Base-by-base conservation (phyloP, 495 filamentous ascomycete species). In the Polyplosphaeria fusca region DNA sequence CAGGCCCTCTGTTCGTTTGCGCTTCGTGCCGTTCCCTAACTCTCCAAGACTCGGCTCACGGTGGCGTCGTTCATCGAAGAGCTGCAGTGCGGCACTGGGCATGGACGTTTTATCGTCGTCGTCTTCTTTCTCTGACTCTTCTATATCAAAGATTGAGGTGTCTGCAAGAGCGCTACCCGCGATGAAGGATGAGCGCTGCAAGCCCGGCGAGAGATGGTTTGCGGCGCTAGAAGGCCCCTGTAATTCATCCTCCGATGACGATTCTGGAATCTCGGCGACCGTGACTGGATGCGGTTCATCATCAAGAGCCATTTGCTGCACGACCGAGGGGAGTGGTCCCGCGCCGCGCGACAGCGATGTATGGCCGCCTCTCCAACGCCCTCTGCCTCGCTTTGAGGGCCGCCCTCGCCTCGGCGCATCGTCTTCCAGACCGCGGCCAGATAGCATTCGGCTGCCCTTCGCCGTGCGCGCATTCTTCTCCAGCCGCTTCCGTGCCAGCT, bases 181-280 rank as follows among this genome's bases (percentile, higher is more conserved):
- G 32, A 61, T 25, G 23, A 55, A 50, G 11, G 58, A 48, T 18
- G 50, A 55, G 50, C 50, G 58, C 37, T 37, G 26, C 28, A 61
- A 13, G 24, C 28, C 28, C 9, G 51, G 51, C n/a, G n/a, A n/a
- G n/a, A n/a, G n/a, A n/a, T n/a, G n/a, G n/a, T n/a, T n/a, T n/a
- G n/a, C n/a, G n/a, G n/a, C n/a, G n/a, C n/a, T n/a, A n/a, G n/a
- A n/a, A n/a, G n/a, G n/a, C n/a, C n/a, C n/a, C n/a, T n/a, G n/a
- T n/a, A n/a, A n/a, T n/a, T n/a, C n/a, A n/a, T n/a, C n/a, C n/a
- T n/a, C n/a, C n/a, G n/a, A n/a, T n/a, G n/a, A n/a, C n/a, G n/a
- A n/a, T n/a, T n/a, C n/a, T n/a, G n/a, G n/a, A n/a, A n/a, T n/a
- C n/a, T n/a, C n/a, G n/a, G n/a, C n/a, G n/a, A n/a, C n/a, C n/a